Conservation (phyloP, 495 filamentous ascomycete genomes). For the Xylaria cubensis region DNA sequence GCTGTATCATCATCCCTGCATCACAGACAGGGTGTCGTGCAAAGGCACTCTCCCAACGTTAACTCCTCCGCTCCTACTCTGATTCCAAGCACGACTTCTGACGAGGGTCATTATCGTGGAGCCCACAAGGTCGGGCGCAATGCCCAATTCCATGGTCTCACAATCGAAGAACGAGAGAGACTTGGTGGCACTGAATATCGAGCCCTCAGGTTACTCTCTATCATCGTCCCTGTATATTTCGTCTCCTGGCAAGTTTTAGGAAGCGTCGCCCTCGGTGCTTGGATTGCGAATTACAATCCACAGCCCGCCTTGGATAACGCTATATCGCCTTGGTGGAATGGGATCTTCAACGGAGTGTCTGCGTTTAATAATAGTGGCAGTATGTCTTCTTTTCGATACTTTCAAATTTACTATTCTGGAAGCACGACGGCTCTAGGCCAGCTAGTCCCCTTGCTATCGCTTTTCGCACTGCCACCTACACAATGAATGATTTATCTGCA, state of each 20-base stretch:
- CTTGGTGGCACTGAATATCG: conserved; percentile 84
- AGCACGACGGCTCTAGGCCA: neutral
- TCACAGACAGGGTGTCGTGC: conserved; percentile 26
- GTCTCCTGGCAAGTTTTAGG: conserved; percentile 74
- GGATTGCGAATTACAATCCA: conserved; percentile 66
- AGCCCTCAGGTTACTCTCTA: conserved; percentile 72
- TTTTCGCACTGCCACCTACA: neutral
- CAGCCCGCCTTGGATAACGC: conserved; percentile 68
- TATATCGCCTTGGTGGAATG: conserved; percentile 69
- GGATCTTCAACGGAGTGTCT: conserved; percentile 72
- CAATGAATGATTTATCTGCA: neutral
- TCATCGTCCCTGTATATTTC: conserved; percentile 78
- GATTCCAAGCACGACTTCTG: neutral
- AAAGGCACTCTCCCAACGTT: conserved; percentile 27
- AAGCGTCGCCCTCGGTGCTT: conserved; percentile 73
- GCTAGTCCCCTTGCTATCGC: neutral
- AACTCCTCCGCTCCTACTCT: conserved; percentile 26
- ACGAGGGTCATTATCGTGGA: conserved; percentile 37
- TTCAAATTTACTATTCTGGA: neutral
- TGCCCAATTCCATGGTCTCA: conserved; percentile 74
- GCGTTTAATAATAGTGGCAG: conserved; percentile 78
- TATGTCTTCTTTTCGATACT: conserved; percentile 1
- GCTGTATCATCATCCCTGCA: conserved; percentile 32
- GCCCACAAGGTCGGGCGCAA: conserved; percentile 65
- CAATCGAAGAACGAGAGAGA: conserved; percentile 69